A percentile compares a stretch with the other conserved stretches of the same genome.
Conservation (phyloP, 73 alveolate genomes). For the Paramecium caudatum region DNA sequence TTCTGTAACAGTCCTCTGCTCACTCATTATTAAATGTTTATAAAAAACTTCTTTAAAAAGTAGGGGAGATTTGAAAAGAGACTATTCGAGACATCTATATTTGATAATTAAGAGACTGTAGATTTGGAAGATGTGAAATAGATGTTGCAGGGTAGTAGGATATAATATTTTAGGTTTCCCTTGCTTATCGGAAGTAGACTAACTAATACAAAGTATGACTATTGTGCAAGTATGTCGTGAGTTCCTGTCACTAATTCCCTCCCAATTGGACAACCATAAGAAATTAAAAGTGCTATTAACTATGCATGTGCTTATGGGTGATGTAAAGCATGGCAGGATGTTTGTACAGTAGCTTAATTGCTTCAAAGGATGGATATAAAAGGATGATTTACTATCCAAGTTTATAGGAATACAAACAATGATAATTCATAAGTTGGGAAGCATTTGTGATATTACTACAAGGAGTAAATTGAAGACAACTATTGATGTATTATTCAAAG, state of each 20-base stretch:
- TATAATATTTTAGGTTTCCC: neutral
- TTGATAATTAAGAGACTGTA: constrained; percentile 45
- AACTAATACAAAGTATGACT: constrained; percentile 62
- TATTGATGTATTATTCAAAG: constrained; percentile 17
- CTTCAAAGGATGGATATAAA: constrained; percentile 26
- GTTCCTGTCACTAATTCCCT: constrained; percentile 27
- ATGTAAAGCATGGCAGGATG: constrained; percentile 64
- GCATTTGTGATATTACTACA: neutral
- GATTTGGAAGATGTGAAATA: constrained; percentile 51
- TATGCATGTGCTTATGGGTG: constrained; percentile 63
- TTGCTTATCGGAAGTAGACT: neutral
- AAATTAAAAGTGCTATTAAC: constrained; percentile 32
- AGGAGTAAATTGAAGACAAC: constrained; percentile 32
- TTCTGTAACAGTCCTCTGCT: constrained; percentile 42
- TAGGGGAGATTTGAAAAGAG: constrained; percentile 43
- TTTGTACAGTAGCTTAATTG: constrained; percentile 21
- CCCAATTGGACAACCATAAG: constrained; percentile 7
- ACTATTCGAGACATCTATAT: constrained; percentile 23
- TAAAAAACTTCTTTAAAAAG: constrained; percentile 42
- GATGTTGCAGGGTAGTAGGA: constrained; percentile 30
- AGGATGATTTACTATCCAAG: neutral
- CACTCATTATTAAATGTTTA: constrained; percentile 39
- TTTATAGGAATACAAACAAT: constrained; percentile 16
- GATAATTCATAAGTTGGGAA: constrained; percentile 23
- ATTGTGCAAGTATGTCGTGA: constrained; percentile 45